These are phyloP conservation scores for Stephanodiscus minutulus DNA, from an alignment of 108 stramenopile species.

Conservation along the genomic window DNA sequence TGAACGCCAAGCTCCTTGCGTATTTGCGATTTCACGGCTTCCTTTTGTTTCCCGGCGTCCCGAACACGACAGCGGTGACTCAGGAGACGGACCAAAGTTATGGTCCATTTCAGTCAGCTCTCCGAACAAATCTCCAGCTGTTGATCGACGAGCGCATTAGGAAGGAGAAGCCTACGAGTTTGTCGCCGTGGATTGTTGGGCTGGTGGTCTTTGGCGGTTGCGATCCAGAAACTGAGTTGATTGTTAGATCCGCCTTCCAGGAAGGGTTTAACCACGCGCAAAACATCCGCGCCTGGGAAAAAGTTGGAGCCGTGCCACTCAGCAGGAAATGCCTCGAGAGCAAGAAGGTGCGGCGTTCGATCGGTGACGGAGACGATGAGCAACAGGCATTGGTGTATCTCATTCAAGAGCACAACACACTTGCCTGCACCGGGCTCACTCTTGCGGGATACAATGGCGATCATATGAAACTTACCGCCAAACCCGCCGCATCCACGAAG, in stretches of 20 bases:
- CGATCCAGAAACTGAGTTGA: conserved; percentile 2
- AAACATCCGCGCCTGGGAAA: neutral
- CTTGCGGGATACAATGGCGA: too few relatives aligned
- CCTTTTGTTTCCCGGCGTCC: conserved; percentile 14
- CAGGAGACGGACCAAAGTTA: conserved; percentile 23
- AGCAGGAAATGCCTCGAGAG: conserved; percentile 34
- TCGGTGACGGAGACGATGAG: too few relatives aligned
- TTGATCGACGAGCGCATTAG: neutral
- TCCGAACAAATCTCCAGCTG: conserved; percentile 2
- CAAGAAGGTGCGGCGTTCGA: too few relatives aligned
- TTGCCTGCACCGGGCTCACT: too few relatives aligned
- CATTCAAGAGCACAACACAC: too few relatives aligned
- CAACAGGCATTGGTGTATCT: too few relatives aligned
- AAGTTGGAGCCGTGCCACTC: too few relatives aligned
- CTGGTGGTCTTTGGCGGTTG: conserved; percentile 17
- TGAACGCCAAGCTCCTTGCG: conserved; percentile 3
- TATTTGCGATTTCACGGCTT: neutral
- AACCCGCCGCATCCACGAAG: too few relatives aligned
- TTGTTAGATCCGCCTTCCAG: conserved; percentile 7
- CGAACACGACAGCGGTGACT: conserved; percentile 16
- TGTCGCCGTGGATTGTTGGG: conserved; percentile 10
- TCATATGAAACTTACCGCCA: too few relatives aligned
- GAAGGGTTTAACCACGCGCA: neutral
- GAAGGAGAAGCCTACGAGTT: neutral
- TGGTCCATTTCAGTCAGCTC: conserved; percentile 20